Evolutionary conservation across 768 basidiomycete genomes (phyloP).

Genomic region (Lactarius trivialis): DNA sequence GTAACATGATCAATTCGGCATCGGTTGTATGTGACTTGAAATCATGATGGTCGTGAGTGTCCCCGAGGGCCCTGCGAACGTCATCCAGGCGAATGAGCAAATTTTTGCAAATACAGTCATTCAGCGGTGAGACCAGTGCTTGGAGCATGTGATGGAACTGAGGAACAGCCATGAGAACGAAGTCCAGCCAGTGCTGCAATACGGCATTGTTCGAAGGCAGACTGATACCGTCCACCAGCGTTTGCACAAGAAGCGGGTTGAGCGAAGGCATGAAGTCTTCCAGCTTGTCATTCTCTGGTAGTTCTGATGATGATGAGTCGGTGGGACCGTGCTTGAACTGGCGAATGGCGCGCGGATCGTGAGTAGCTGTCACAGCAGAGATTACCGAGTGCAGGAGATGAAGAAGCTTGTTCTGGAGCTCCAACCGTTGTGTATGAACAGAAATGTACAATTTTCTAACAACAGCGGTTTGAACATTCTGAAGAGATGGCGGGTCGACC

Average conservation of each 20-base stretch:
- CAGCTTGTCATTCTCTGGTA: slow-evolving; percentile 28
- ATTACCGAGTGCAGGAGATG: slow-evolving; percentile 86
- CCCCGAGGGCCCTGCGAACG: slow-evolving; percentile 27
- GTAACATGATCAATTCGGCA: slow-evolving; percentile 75
- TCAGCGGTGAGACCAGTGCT: slow-evolving; percentile 62
- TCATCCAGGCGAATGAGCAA: slow-evolving; percentile 52
- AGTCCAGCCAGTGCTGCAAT: slow-evolving; percentile 95
- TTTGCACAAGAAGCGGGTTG: slow-evolving; percentile 69
- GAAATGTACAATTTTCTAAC: slow-evolving; percentile 70
- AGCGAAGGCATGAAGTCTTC: slow-evolving; percentile 41
- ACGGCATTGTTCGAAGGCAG: slow-evolving; percentile 64
- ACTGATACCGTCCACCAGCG: slow-evolving; percentile 75
- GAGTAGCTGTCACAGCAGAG: slow-evolving; percentile 47
- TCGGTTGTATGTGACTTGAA: slow-evolving; percentile 55
- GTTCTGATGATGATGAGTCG: slow-evolving; percentile 16
- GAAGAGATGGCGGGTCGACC: slow-evolving; percentile 50
- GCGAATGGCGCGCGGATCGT: slow-evolving; percentile 25
- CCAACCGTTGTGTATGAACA: slow-evolving; percentile 62
- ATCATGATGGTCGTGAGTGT: slow-evolving; percentile 35
- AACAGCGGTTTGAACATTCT: slow-evolving; percentile 62
- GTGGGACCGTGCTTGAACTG: slow-evolving; percentile 1
- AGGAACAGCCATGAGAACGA: slow-evolving; percentile 84
- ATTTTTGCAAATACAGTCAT: slow-evolving; percentile 73
- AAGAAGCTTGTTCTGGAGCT: slow-evolving; percentile 89
- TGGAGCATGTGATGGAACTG: slow-evolving; percentile 73